Base-by-base conservation (phyloP, 192 early-diverging fungal genomes). In the Coemansia sp. region DNA sequence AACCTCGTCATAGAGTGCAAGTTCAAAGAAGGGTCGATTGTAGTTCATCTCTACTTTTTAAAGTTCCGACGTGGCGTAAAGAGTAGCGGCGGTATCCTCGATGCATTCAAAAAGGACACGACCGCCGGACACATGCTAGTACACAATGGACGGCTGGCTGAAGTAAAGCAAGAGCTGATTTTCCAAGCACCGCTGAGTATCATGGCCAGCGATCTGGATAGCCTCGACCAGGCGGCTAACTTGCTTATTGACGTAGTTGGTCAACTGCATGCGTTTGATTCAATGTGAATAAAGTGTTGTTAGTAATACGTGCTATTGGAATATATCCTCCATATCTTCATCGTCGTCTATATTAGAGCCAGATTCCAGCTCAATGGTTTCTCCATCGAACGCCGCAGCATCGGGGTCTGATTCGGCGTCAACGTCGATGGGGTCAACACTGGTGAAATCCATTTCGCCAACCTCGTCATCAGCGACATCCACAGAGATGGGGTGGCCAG, bases 261-360 rank as follows among this genome's bases (percentile, higher is more conserved):
- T 9, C 81, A 84, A 10, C 40, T 84, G 2, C 76, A 78, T 18
- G 76, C 81, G 27, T 78, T 83, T 59, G 76, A 75, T 18, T 65
- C 65, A 18, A 51, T 66, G 13, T 63, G 31, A 33, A 13, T 5
- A 13, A 38, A 42, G 40, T 20, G 40, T 20, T 63, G 12, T n/a
- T 63, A 6, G 3, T 41, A 38, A 20, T 42, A 12, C 11, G 22
- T 42, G 33, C 64, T 69, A 84, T 42, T 84, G 70, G 31, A 84
- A 84, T 31, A 84, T 84, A 55, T 84, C 73, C 41, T 84, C 76
- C 81, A 84, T 84, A 18, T 75, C 81, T 12, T 77, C 80, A 42
- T 82, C 80, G 57, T 82, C 68, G 40, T 82, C 81, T 15, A 76
- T 46, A 12, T 84, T 76, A 22, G 81, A 84, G 38, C 46, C 65